phyloP scores from a whole-genome alignment of 495 filamentous ascomycete species.

The Penicillium macrosclerotiorum region DNA sequence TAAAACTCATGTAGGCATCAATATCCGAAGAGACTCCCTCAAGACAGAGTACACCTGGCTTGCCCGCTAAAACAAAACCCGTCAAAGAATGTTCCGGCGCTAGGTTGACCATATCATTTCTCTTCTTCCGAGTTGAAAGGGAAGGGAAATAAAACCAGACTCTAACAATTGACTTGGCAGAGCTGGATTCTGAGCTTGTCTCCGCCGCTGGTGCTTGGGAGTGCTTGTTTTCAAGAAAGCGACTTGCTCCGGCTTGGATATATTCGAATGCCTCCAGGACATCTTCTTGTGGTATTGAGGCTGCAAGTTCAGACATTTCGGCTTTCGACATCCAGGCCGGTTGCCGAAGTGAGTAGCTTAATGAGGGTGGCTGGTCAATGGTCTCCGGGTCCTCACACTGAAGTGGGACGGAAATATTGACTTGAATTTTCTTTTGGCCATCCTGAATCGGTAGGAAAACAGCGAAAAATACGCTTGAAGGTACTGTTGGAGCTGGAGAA shows the following conservation, averaged over 20 bases:
- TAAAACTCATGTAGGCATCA: conserved; percentile 42
- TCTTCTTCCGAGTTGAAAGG: conserved; percentile 36
- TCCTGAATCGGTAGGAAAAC: conserved; percentile 28
- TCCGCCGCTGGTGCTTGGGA: neutral
- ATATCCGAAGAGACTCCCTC: conserved; percentile 33
- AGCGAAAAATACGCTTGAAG: conserved; percentile 24
- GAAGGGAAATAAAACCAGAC: conserved; percentile 47
- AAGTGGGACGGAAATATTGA: conserved; percentile 36
- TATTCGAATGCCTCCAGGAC: conserved; percentile 34
- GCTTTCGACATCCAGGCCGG: conserved; percentile 45
- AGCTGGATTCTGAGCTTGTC: neutral
- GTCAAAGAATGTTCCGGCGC: conserved; percentile 35
- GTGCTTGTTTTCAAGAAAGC: conserved; percentile 28
- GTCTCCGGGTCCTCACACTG: conserved; percentile 16
- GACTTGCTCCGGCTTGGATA: conserved; percentile 24
- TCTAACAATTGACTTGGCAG: conserved; percentile 23
- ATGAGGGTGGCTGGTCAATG: conserved; percentile 25
- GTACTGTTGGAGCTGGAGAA: conserved; percentile 14
- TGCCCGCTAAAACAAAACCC: conserved; percentile 41
- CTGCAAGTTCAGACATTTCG: conserved; percentile 26
- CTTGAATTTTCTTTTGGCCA: conserved; percentile 28
- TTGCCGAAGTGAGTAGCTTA: conserved; percentile 35
- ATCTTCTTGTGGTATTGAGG: conserved; percentile 31
- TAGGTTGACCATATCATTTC: conserved; percentile 38
- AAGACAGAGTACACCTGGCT: conserved; percentile 40